Evolutionary conservation across 106 monocot species (phyloP), one percentile per base, ranked within the genome.

Genomic region (Xerophyta viscosa): DNA sequence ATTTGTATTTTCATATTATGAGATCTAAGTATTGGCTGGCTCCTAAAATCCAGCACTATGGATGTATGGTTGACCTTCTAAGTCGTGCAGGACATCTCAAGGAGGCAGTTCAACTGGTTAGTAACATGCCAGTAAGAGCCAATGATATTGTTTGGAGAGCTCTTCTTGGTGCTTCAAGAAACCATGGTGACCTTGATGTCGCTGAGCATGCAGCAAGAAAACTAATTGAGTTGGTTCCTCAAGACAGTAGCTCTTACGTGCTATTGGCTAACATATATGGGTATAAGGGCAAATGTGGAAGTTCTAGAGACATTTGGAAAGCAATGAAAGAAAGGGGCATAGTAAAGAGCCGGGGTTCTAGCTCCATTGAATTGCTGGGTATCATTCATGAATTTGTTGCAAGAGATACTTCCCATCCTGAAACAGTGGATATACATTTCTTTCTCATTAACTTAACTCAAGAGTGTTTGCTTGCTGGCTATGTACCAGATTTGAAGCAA

Each of bases 51-150:
- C 75, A 84, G 31, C 78, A 79, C 56, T 79, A 75, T 61, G 78
- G 84, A 5, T 84, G 84, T 41, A 67, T 84, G 78, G 68, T 84
- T 29, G 84, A 84, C 46, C 70, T 84, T 60, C 64, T 84, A 46
- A 43, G 74, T 41, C 71, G 84, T 42, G 70, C 75, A 27, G 77
- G 84, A 31, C 59, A 46, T 60, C 49, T 84, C 26, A 74, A 79
- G 24, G 67, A 42, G 23, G 77, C 75, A 20, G 28, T 67, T 56
- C 29, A 24, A 18, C 26, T 84, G 11, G 42, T 71, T 12, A 64
- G 23, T 3, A 42, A 19, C 20, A 74, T 84, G 84, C 78, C 74
- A 12, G 20, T 74, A 61, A 26, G 9, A 21, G 46, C 83, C 6
- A 78, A 84, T 65, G 78, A 78, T 64, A 56, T 71, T 25, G 47